Conservation (phyloP, 257 asterid species). For the Gentiana macrophylla region DNA sequence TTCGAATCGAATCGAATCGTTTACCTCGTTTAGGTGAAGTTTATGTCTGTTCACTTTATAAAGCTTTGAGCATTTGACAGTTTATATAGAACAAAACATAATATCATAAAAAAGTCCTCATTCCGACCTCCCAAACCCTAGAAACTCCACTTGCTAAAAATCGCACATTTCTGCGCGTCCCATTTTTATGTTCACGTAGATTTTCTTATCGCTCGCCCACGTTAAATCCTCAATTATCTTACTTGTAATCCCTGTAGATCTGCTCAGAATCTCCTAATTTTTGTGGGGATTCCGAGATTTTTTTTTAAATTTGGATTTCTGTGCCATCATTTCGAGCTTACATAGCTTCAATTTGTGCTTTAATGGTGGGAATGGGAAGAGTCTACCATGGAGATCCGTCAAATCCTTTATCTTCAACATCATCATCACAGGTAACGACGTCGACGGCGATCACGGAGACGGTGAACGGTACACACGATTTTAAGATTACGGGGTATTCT, state of each 20-base stretch:
- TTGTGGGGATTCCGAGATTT: not conserved
- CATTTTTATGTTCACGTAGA: constrained; percentile 4
- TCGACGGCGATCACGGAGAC: constrained; percentile 79
- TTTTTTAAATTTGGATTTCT: not conserved
- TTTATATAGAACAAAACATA: no score
- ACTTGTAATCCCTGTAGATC: constrained; percentile 15
- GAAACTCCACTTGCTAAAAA: not conserved
- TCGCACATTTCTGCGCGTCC: constrained; percentile 1
- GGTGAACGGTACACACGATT: constrained; percentile 74
- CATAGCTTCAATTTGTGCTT: no score
- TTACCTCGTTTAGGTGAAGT: not conserved
- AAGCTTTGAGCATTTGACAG: not conserved
- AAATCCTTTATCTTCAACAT: constrained; percentile 31
- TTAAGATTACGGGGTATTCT: constrained; percentile 78
- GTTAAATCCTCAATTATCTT: not conserved
- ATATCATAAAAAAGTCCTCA: not conserved
- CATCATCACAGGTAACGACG: constrained; percentile 47
- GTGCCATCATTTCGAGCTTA: no score
- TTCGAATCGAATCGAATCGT: no score
- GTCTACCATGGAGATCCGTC: constrained; percentile 38
- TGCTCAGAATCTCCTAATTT: constrained; percentile 5
- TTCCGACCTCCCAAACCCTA: constrained; percentile 12
- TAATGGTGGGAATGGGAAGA: constrained; percentile 60
- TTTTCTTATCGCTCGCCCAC: constrained; percentile 5
- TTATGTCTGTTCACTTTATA: not conserved